Percentiles rank a stretch among this genome's conserved stretches.
These are phyloP conservation scores for Fomitopsis serialis DNA, from an alignment of 768 basidiomycete species.

Conservation along the genomic window DNA sequence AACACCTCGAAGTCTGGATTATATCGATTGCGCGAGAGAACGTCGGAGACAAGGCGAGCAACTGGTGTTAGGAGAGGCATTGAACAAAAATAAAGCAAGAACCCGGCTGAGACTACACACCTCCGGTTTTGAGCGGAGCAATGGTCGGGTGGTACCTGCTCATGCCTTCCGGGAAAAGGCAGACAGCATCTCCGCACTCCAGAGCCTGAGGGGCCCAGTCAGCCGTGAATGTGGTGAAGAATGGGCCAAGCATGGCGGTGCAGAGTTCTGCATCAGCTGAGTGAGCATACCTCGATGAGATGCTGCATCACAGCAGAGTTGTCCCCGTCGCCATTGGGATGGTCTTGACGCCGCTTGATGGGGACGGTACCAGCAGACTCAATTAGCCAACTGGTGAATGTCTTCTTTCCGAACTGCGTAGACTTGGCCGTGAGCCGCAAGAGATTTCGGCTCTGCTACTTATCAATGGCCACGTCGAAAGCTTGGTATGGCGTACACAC, in stretches of 20 bases:
- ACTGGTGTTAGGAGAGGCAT: slow-evolving; percentile 44
- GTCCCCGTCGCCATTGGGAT: slow-evolving; percentile 45
- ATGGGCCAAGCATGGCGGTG: no score
- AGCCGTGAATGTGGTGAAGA: not conserved
- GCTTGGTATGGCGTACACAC: slow-evolving; percentile 29
- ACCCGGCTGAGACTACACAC: slow-evolving; percentile 29
- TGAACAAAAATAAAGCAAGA: not conserved
- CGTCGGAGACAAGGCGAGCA: slow-evolving; percentile 75
- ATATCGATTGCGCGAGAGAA: slow-evolving; percentile 62
- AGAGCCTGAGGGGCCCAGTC: slow-evolving; percentile 45
- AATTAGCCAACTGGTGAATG: slow-evolving; percentile 88
- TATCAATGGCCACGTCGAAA: not conserved
- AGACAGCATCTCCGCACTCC: slow-evolving; percentile 72
- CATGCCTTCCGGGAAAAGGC: slow-evolving; percentile 83
- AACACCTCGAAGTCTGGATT: slow-evolving; percentile 68
- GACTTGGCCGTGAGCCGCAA: slow-evolving; percentile 84
- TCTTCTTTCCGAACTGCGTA: slow-evolving; percentile 76
- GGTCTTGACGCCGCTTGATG: slow-evolving; percentile 72
- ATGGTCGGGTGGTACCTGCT: slow-evolving; percentile 85
- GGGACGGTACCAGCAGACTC: slow-evolving; percentile 86
- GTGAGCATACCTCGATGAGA: slow-evolving; percentile 63
- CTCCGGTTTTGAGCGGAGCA: slow-evolving; percentile 83
- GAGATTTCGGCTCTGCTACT: slow-evolving; percentile 62
- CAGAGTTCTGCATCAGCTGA: no score
- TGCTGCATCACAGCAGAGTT: slow-evolving; percentile 66